A percentile compares a stretch with the other conserved stretches of the same genome.
Conservation (phyloP, 192 early-diverging fungal species). For the Tieghemiomyces parasiticus region DNA sequence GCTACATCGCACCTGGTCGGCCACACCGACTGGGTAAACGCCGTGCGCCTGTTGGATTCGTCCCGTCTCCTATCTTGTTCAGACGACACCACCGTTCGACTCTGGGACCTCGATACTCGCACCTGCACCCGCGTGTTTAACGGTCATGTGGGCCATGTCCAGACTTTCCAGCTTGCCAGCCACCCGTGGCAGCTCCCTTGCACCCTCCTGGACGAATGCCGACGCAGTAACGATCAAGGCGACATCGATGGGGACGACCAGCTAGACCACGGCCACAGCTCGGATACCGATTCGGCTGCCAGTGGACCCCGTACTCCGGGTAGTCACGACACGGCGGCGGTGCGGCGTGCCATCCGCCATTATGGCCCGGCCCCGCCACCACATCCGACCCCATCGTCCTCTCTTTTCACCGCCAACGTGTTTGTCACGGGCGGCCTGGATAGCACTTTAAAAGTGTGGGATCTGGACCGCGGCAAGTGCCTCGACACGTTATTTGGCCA, state of each 20-base stretch:
- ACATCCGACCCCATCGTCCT: background rate
- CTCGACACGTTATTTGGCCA: constrained; percentile 68
- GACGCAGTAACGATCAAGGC: no score
- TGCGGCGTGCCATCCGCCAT: background rate
- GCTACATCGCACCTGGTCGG: constrained; percentile 46
- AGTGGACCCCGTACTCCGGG: no score
- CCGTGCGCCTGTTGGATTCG: constrained; percentile 60
- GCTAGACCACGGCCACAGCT: background rate
- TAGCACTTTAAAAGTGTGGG: constrained; percentile 85
- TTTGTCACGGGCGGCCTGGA: constrained; percentile 78
- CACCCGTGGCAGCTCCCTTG: background rate
- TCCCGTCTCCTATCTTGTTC: constrained; percentile 63
- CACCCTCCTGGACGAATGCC: no score
- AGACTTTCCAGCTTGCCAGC: constrained; percentile 27
- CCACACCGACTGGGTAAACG: constrained; percentile 86
- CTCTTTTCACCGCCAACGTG: constrained; percentile 12
- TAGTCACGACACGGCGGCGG: background rate
- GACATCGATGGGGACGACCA: no score
- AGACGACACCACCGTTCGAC: constrained; percentile 71
- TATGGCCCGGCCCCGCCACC: background rate
- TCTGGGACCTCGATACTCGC: constrained; percentile 70
- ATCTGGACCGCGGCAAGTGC: constrained; percentile 60
- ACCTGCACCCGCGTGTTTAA: constrained; percentile 47
- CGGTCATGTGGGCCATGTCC: constrained; percentile 65
- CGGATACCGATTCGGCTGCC: background rate